These are phyloP conservation scores for Sarocladiaceae sp. DNA, from an alignment of 2,329 filamentous ascomycete genomes.

Conservation along the genomic window DNA sequence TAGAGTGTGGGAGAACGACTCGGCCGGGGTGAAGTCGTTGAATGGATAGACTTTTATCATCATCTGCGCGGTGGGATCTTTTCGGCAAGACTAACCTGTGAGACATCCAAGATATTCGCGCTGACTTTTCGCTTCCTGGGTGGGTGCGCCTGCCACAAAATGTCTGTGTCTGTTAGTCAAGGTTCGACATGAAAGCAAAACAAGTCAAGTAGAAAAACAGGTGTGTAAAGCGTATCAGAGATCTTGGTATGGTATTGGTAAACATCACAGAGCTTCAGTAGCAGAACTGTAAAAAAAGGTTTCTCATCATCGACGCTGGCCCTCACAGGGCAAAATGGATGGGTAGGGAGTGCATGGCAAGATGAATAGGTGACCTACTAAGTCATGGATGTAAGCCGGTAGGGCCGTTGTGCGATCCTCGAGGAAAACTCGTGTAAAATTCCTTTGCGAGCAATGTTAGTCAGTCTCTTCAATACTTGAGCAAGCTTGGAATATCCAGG, in stretches of 20 bases:
- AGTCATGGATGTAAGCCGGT: background rate
- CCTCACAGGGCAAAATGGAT: background rate
- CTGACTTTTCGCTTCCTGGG: no score
- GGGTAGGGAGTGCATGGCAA: constrained; percentile 14
- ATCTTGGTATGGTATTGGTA: constrained; percentile 57
- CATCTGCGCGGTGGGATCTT: constrained; percentile 18
- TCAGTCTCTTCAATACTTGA: no score
- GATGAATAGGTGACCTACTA: constrained; percentile 10
- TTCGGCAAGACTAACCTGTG: background rate
- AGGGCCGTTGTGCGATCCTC: no score
- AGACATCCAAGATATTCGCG: no score
- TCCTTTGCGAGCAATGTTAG: no score
- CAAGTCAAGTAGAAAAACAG: constrained; percentile 4
- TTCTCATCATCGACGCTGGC: constrained; percentile 56
- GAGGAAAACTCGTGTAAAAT: no score
- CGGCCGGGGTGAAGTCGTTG: constrained; percentile 61
- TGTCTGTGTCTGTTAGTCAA: no score
- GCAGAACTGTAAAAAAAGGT: constrained; percentile 63
- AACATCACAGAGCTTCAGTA: constrained; percentile 64
- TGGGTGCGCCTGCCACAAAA: no score
- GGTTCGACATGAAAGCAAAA: background rate
- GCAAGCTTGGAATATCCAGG: background rate
- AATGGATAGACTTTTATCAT: constrained; percentile 64
- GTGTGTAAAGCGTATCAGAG: constrained; percentile 38
- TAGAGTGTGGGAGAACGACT: constrained; percentile 71